phyloP scores from a whole-genome alignment of 1,284 basidiomycete genomes.

The Apiotrichum gamsii region DNA sequence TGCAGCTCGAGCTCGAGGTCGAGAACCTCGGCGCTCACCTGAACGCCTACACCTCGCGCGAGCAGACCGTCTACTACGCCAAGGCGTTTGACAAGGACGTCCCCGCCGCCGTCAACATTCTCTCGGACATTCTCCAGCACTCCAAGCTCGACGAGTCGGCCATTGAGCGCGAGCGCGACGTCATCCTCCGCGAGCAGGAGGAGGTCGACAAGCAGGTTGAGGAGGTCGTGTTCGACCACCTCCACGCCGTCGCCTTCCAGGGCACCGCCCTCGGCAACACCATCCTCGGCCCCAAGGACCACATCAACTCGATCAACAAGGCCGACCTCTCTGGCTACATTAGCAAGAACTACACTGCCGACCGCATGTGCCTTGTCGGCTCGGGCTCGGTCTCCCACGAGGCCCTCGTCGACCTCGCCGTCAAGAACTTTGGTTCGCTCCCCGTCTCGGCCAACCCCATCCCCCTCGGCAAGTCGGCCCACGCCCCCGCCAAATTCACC shows the following conservation, averaged over 20 bases:
- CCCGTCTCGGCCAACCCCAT: constrained; percentile 84
- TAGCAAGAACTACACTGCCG: constrained; percentile 95
- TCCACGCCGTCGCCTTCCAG: constrained; percentile 89
- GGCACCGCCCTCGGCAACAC: constrained; percentile 89
- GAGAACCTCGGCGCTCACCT: constrained; percentile 97
- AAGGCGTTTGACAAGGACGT: constrained; percentile 98
- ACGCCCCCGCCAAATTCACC: constrained; percentile 73
- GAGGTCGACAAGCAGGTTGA: constrained; percentile 98
- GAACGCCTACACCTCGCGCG: constrained; percentile 97
- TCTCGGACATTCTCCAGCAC: constrained; percentile 97
- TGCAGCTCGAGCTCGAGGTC: constrained; percentile 90
- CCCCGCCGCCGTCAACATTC: constrained; percentile 85
- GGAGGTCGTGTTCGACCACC: constrained; percentile 98
- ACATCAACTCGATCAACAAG: constrained; percentile 92
- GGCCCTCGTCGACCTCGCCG: constrained; percentile 88
- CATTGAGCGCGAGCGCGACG: constrained; percentile 93
- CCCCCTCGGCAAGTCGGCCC: constrained; percentile 68
- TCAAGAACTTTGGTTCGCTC: constrained; percentile 85
- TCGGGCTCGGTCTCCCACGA: constrained; percentile 91
- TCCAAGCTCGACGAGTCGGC: constrained; percentile 85
- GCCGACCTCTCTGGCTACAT: constrained; percentile 89
- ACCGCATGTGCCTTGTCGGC: constrained; percentile 98
- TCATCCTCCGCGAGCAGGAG: constrained; percentile 95
- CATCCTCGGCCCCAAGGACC: constrained; percentile 92
- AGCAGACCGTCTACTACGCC: constrained; percentile 99